Percentiles rank a stretch among this genome's conserved stretches.
Evolutionary conservation across 2,329 filamentous ascomycete species (phyloP).

Genomic region (Apiospora phragmitis): DNA sequence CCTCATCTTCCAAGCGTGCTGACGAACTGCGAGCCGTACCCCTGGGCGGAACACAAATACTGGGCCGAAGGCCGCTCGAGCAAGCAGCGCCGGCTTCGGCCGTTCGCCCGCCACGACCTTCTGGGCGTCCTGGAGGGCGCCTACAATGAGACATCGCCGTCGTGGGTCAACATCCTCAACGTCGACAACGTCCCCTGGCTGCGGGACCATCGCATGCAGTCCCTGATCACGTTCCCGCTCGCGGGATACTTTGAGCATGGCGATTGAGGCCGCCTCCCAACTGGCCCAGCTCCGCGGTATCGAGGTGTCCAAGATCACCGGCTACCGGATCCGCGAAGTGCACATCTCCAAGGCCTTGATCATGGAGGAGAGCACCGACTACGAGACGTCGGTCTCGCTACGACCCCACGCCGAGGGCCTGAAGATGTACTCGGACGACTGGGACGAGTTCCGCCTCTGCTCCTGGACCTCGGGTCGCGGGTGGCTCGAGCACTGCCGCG

Average conservation of each 20-base stretch:
- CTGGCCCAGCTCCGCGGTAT: conserved; percentile 27
- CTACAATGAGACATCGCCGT: conserved; percentile 1
- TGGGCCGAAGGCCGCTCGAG: conserved; percentile 11
- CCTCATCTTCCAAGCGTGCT: not conserved
- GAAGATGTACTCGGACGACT: conserved; percentile 16
- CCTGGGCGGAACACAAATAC: conserved; percentile 8
- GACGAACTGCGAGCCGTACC: not conserved
- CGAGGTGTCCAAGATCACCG: conserved; percentile 22
- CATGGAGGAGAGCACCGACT: conserved; percentile 33
- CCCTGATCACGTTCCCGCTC: conserved; percentile 8
- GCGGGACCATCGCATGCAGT: conserved; percentile 12
- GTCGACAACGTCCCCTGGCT: conserved; percentile 14
- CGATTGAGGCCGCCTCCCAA: conserved; percentile 21
- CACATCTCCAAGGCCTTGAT: conserved; percentile 34
- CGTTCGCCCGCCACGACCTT: conserved; percentile 14
- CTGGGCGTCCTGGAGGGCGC: conserved; percentile 2
- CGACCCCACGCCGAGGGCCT: conserved; percentile 19
- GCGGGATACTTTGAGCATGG: conserved; percentile 12
- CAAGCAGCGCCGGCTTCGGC: conserved; percentile 8
- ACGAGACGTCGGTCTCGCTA: conserved; percentile 38
- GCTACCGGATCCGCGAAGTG: conserved; percentile 38
- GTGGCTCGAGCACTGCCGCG: conserved; percentile 41
- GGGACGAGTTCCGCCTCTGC: conserved; percentile 38
- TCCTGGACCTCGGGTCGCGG: conserved; percentile 35
- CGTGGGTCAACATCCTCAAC: conserved; percentile 10